Base-by-base conservation (phyloP, 1,284 basidiomycete genomes). In the Leccinum pachyderme region DNA sequence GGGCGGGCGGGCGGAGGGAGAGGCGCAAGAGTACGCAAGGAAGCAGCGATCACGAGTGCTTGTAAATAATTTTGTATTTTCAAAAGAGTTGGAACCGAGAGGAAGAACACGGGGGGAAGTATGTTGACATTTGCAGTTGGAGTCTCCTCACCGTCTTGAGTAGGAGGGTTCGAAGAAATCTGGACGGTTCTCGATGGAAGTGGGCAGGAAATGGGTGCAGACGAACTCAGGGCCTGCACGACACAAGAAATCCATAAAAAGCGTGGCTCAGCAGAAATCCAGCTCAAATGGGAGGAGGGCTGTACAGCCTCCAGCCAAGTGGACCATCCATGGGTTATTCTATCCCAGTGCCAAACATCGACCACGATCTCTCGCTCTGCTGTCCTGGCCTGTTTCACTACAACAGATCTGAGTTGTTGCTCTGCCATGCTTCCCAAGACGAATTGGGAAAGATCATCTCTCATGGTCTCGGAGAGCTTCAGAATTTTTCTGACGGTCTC, bases 51-150 rank as follows among this genome's bases (percentile, higher is more conserved):
- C 25, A 86, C 75, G 24, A 89, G 74, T 1, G 86, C 87, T 63
- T 91, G 89, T 7, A 90, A 66, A 59, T 79, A 78, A 63, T 91
- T 89, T 66, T 91, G 88, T 13, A 82, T 63, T 59, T 76, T 77
- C 49, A 86, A 67, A 1, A 90, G 74, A 5, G 75, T 64, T 1
- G 81, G 81, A 2, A 74, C 63, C 2, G 75, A 74, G 64, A 88
- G 81, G 61, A 87, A 79, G 59, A 90, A 80, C 15, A 81, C 75
- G 1, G 86, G 81, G 3, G 88, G 84, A 15, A 89, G 74, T 2
- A 56, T 49, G 59, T 86, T 81, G 41, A 55, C 55, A 18, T 27
- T 27, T 18, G 37, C 11, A 12, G 52, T 52, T 7, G 55, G 44
- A 51, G 49, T 35, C 48, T 59, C 60, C 22, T 32, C 33, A 5